These are phyloP conservation scores for Anisogramma anomala DNA, from an alignment of 2,329 filamentous ascomycete species.

Conservation along the genomic window DNA sequence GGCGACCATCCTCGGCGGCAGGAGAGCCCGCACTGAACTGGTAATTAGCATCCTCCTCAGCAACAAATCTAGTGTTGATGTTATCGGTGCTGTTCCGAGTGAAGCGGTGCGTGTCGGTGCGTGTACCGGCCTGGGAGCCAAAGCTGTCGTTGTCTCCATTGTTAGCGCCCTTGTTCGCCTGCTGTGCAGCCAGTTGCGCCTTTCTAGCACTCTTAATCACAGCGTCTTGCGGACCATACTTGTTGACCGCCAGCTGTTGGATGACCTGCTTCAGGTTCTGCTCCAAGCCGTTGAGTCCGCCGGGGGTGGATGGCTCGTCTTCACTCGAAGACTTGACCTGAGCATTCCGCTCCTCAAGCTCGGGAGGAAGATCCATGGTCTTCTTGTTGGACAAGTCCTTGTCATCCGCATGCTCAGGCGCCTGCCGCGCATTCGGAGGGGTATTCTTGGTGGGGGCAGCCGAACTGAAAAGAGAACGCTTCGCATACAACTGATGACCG, in stretches of 20 bases:
- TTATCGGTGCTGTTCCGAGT: conserved; percentile 43
- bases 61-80: conserved; percentile 50
- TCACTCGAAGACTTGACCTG: conserved; percentile 20
- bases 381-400: conserved; percentile 3
- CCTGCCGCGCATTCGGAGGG: conserved; percentile 5
- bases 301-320: conserved; percentile 13
- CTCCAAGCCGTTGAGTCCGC: conserved; percentile 17
- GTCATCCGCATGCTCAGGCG: conserved; percentile 8
- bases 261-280: conserved; percentile 16
- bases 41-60: conserved; percentile 35
- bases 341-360: neutral
- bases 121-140: conserved; percentile 34
- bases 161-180: conserved; percentile 17
- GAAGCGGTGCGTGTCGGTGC: conserved; percentile 30
- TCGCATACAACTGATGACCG: conserved; percentile 13
- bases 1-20: conserved; percentile 18
- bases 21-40: conserved; percentile 39
- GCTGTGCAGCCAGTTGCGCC: conserved; percentile 24
- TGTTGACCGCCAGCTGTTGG: conserved; percentile 9
- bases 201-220: conserved; percentile 9
- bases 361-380: neutral
- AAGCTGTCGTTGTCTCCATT: conserved; percentile 33
- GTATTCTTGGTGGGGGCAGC: neutral
- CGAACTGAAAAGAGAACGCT: conserved; percentile 5
- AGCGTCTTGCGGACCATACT: conserved; percentile 1